A percentile compares a stretch with the other conserved stretches of the same genome.
Conservation (phyloP, 2,329 filamentous ascomycete species). For the Hypoxylon sp. region DNA sequence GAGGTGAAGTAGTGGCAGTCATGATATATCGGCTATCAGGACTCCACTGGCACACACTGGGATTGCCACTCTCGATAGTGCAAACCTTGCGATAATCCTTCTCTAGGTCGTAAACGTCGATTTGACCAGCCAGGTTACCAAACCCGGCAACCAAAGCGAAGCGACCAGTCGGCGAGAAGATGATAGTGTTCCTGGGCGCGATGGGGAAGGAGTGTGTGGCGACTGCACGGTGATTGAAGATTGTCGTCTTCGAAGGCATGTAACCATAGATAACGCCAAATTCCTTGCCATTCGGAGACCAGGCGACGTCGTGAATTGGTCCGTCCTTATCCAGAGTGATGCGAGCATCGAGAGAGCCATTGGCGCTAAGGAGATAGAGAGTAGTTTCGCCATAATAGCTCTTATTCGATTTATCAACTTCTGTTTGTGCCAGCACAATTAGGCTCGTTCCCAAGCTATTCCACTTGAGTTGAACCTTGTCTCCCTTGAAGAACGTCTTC, state of each 20-base stretch:
- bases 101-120: conserved; percentile 96
- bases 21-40: conserved; percentile 95
- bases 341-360: conserved; percentile 91
- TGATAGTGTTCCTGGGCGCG: conserved; percentile 91
- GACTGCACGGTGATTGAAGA: conserved; percentile 92
- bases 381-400: conserved; percentile 99
- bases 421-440: conserved; percentile 95
- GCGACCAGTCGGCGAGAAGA: conserved; percentile 92
- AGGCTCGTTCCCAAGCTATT: conserved; percentile 91
- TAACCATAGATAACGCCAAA: conserved; percentile 98
- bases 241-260: conserved; percentile 99
- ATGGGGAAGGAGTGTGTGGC: conserved; percentile 88
- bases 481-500: conserved; percentile 99
- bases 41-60: conserved; percentile 97
- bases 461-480: conserved; percentile 99
- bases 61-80: conserved; percentile 95
- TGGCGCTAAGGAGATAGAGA: conserved; percentile 93
- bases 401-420: conserved; percentile 98
- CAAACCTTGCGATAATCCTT: conserved; percentile 93
- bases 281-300: conserved; percentile 97
- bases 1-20: conserved; percentile 96
- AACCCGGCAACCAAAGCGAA: conserved; percentile 97
- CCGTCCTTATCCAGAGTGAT: conserved; percentile 96
- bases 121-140: conserved; percentile 96
- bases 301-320: conserved; percentile 97